Conservation (phyloP, 768 basidiomycete genomes). For the Tubosaeta sp. region DNA sequence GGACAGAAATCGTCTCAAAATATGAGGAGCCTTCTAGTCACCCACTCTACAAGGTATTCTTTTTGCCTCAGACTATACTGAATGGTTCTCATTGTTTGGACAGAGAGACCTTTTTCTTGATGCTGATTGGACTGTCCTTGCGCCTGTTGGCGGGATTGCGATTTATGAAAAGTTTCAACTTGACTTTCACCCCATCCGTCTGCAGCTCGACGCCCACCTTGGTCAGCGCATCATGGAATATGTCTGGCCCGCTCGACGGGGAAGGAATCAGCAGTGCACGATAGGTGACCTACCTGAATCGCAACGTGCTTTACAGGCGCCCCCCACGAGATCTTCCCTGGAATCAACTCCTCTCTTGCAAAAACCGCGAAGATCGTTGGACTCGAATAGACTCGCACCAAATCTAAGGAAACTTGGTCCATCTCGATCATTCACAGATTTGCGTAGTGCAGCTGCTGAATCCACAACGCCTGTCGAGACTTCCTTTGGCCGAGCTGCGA, state of each 20-base stretch:
- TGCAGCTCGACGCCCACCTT: constrained; percentile 82
- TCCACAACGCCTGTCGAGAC: constrained; percentile 16
- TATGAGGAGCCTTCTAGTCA: constrained; percentile 66
- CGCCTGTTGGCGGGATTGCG: constrained; percentile 90
- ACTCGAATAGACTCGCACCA: constrained; percentile 34
- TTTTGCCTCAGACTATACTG: neutral
- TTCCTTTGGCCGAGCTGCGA: constrained; percentile 5
- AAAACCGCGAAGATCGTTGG: constrained; percentile 30
- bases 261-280: constrained; percentile 14
- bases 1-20: constrained; percentile 86
- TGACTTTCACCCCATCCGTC: constrained; percentile 77
- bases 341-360: constrained; percentile 44
- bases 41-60: constrained; percentile 63
- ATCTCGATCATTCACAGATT: constrained; percentile 69
- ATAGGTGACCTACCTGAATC: constrained; percentile 11
- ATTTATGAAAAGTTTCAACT: constrained; percentile 83
- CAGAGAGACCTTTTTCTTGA: constrained; percentile 71
- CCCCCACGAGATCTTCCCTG: constrained; percentile 41
- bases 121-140: constrained; percentile 77
- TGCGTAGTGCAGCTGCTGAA: constrained; percentile 45
- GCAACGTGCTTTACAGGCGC: constrained; percentile 16
- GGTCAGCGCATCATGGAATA: constrained; percentile 85
- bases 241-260: constrained; percentile 68
- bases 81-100: constrained; percentile 8
- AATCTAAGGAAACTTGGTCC: constrained; percentile 49